Evolutionary conservation across 768 basidiomycete genomes (phyloP).

Genomic region (Clitopilus hobsonii): DNA sequence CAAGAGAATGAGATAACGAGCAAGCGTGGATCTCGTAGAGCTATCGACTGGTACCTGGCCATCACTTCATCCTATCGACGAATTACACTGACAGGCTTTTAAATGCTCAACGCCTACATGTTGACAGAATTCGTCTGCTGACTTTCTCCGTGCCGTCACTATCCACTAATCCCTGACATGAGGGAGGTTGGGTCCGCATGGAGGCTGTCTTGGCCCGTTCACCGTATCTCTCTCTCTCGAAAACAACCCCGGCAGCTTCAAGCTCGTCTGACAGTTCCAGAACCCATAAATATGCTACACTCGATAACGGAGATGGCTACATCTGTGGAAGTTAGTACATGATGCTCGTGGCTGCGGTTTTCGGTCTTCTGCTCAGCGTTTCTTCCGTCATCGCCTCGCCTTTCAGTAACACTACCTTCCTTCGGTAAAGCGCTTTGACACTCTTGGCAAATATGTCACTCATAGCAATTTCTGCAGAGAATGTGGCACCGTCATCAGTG

Average conservation of each 20-base stretch:
- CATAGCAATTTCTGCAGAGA: background rate
- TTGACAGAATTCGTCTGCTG: background rate
- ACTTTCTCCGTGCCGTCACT: background rate
- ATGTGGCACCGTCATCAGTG: conserved; percentile 9
- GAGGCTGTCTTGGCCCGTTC: background rate
- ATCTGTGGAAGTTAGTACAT: background rate
- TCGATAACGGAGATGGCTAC: background rate
- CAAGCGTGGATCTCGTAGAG: too few species aligned
- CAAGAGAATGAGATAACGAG: too few species aligned
- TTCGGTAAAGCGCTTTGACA: background rate
- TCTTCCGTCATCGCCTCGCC: conserved; percentile 2
- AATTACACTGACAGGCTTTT: background rate
- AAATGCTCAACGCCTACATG: background rate
- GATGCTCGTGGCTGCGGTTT: conserved; percentile 4
- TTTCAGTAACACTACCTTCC: background rate
- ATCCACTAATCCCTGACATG: background rate
- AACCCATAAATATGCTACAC: background rate
- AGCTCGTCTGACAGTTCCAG: too few species aligned
- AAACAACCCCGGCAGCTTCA: background rate
- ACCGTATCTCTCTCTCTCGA: background rate
- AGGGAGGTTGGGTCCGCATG: background rate
- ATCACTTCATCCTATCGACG: too few species aligned
- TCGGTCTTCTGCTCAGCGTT: conserved; percentile 5
- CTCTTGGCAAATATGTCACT: background rate
- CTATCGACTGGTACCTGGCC: too few species aligned